Percentiles rank a stretch among this genome's conserved stretches.
phyloP scores from a whole-genome alignment of 2,329 filamentous ascomycete genomes.

The Colletotrichum cordylinicola region DNA sequence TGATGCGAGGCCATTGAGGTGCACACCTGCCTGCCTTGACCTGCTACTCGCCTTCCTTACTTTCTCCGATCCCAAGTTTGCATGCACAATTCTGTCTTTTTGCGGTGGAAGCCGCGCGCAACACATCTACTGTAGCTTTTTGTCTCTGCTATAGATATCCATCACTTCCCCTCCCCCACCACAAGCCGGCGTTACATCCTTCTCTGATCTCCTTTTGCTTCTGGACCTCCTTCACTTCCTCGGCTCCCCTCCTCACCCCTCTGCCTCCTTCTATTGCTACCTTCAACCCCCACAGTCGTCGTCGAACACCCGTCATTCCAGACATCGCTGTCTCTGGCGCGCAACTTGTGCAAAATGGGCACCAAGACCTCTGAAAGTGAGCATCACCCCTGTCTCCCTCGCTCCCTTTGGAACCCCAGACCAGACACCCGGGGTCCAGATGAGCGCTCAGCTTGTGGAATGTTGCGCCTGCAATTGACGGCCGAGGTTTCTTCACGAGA shows the following conservation, averaged over 20 bases:
- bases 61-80: not conserved
- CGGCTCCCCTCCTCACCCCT: not conserved
- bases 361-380: constrained; percentile 16
- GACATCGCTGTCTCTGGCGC: constrained; percentile 11
- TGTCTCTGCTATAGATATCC: not conserved
- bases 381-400: not conserved
- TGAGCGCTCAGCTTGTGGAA: not conserved
- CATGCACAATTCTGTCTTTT: not conserved
- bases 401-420: not conserved
- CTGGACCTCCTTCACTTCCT: not conserved
- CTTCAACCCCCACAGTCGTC: not conserved
- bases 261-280: not conserved
- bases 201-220: not conserved
- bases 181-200: not conserved
- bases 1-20: constrained; percentile 19
- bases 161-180: not conserved
- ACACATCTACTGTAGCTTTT: not conserved
- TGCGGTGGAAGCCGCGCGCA: constrained; percentile 4
- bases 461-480: not conserved
- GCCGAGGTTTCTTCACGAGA: not conserved
- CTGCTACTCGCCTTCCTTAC: not conserved
- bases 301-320: not conserved
- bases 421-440: not conserved
- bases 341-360: constrained; percentile 8
- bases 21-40: not conserved